These are phyloP conservation scores for Globisporangium splendens DNA, from an alignment of 352 stramenopile species.

Conservation along the genomic window DNA sequence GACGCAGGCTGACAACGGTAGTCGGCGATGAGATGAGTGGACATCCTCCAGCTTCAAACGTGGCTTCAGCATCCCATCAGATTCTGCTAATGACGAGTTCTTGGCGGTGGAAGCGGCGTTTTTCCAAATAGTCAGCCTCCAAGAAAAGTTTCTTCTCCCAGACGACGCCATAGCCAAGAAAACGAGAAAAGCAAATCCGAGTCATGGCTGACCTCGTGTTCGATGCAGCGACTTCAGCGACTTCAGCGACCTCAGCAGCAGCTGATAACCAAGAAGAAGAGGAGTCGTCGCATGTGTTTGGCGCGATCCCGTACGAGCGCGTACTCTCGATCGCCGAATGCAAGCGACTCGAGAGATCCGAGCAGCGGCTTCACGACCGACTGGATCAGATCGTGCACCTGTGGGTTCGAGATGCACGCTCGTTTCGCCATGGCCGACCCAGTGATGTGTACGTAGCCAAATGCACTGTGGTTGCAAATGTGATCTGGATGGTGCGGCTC, in stretches of 20 bases:
- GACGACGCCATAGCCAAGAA: too few species aligned
- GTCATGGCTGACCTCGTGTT: conserved; percentile 3
- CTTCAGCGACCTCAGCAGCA: background rate
- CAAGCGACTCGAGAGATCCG: conserved; percentile 28
- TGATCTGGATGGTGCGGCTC: background rate
- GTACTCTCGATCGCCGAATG: conserved; percentile 37
- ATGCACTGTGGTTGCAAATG: background rate
- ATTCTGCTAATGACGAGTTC: too few species aligned
- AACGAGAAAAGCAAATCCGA: too few species aligned
- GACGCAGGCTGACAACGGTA: background rate
- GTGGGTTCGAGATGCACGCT: conserved; percentile 56
- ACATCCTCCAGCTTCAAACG: too few species aligned
- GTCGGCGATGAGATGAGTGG: too few species aligned
- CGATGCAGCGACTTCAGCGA: conserved; percentile 3
- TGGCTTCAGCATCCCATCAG: too few species aligned
- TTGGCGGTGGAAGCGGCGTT: too few species aligned
- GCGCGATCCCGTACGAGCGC: conserved; percentile 36
- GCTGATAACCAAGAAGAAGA: background rate
- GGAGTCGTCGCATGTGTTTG: conserved; percentile 5
- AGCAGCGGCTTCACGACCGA: conserved; percentile 13
- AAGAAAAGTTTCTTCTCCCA: too few species aligned
- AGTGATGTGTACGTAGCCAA: conserved; percentile 29
- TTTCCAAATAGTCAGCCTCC: too few species aligned
- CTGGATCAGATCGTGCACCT: conserved; percentile 45
- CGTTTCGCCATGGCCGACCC: conserved; percentile 40